Percentiles rank a stretch among this genome's conserved stretches.
phyloP scores from a whole-genome alignment of 768 basidiomycete species.

The Phaffia tasmanica region DNA sequence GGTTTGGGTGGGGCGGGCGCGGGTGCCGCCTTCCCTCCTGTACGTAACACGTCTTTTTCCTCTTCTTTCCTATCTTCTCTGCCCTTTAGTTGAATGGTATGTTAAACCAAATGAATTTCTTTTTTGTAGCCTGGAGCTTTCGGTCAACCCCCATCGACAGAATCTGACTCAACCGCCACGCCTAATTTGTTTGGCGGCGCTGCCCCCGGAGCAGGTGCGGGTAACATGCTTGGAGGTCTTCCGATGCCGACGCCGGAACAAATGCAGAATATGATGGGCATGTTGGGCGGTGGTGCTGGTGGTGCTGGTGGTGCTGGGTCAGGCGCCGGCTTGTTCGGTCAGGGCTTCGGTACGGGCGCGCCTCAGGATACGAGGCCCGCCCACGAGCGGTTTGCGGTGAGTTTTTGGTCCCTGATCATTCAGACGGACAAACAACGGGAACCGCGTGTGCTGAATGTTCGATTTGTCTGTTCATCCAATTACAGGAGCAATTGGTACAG shows the following conservation, averaged over 20 bases:
- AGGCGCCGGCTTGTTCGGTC: conserved; percentile 9
- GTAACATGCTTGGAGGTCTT: conserved; percentile 17
- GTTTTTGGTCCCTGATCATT: not conserved
- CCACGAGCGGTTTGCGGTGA: conserved; percentile 24
- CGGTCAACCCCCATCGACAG: conserved; percentile 5
- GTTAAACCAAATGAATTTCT: not conserved
- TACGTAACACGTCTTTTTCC: not conserved
- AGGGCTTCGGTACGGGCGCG: not conserved
- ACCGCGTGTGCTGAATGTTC: not conserved
- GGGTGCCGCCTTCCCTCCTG: conserved; percentile 23
- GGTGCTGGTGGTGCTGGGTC: conserved; percentile 9
- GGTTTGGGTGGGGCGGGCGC: conserved; percentile 9
- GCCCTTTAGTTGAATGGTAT: not conserved
- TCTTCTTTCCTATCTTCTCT: not conserved
- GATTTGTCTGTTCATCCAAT: not conserved
- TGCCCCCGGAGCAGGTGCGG: conserved; percentile 2
- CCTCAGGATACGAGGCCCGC: conserved; percentile 19
- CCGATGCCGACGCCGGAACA: conserved; percentile 24
- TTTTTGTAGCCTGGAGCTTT: conserved; percentile 22
- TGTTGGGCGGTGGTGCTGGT: conserved; percentile 24
- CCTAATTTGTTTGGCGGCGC: conserved; percentile 6
- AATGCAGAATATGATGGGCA: conserved; percentile 22
- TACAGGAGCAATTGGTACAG: conserved; percentile 17
- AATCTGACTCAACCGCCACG: not conserved
- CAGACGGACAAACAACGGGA: no score